A percentile compares a stretch with the other conserved stretches of the same genome.
Conservation (phyloP, 2,329 filamentous ascomycete genomes). For the Botrytis aclada region DNA sequence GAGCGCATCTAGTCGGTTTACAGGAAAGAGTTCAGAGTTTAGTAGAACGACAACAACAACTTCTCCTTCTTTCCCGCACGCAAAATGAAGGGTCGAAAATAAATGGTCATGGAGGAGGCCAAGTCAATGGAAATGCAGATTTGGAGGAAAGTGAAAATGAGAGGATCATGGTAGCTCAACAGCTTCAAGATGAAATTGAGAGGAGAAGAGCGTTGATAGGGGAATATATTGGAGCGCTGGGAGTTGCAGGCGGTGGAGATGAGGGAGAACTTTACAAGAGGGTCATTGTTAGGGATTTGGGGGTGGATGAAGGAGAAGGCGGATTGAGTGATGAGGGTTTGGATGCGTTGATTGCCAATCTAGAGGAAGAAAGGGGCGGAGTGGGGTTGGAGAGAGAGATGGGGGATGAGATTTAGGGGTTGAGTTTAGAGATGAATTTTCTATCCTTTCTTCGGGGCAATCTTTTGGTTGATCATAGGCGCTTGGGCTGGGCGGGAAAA, state of each 20-base stretch:
- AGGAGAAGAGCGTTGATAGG: slow-evolving; percentile 52
- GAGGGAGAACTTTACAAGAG: slow-evolving; percentile 68
- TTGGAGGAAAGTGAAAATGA: slow-evolving; percentile 50
- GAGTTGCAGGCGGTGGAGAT: slow-evolving; percentile 67
- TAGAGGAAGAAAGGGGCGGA: slow-evolving; percentile 27
- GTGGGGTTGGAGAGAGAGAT: slow-evolving; percentile 13
- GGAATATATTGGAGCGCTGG: slow-evolving; percentile 67
- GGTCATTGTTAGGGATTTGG: slow-evolving; percentile 36
- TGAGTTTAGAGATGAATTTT: background rate
- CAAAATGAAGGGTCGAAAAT: slow-evolving; percentile 47
- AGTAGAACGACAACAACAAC: slow-evolving; percentile 48
- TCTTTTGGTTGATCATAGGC: background rate
- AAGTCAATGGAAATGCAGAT: background rate
- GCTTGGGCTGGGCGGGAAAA: background rate
- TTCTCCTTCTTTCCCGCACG: slow-evolving; percentile 39
- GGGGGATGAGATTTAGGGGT: background rate
- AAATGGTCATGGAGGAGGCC: slow-evolving; percentile 45
- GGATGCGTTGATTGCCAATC: slow-evolving; percentile 31
- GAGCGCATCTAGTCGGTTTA: slow-evolving; percentile 28
- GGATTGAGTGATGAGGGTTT: slow-evolving; percentile 38
- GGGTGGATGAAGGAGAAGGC: slow-evolving; percentile 44
- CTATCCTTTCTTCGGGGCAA: background rate
- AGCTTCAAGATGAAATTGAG: slow-evolving; percentile 55
- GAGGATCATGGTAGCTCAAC: slow-evolving; percentile 55
- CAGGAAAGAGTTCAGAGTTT: slow-evolving; percentile 31